Conservation (phyloP, 345 rosid species). For the Trapa bicornis region DNA sequence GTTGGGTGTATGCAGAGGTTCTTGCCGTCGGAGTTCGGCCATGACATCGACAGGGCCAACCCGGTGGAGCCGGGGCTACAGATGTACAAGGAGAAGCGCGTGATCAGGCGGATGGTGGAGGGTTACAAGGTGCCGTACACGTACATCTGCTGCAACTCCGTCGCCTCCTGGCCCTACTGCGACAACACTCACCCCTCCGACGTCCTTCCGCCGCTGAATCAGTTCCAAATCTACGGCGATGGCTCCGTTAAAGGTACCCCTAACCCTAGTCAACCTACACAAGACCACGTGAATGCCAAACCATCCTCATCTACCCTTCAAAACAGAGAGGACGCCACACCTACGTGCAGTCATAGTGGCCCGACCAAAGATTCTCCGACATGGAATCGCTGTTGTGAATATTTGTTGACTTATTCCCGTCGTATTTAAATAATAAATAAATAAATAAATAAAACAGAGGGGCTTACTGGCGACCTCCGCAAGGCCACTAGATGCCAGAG, state of each 20-base stretch:
- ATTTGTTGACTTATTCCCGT: no score
- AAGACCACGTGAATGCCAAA: no score
- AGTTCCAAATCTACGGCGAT: conserved; percentile 53
- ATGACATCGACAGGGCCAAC: conserved; percentile 46
- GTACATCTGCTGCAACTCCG: conserved; percentile 63
- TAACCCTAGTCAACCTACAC: no score
- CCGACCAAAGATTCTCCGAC: no score
- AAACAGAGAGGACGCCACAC: no score
- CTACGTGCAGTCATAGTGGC: no score
- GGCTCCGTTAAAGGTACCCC: conserved; percentile 48
- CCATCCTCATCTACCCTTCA: no score
- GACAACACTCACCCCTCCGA: conserved; percentile 53
- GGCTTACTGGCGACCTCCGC: no score
- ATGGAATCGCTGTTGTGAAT: no score
- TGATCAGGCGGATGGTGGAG: conserved; percentile 30
- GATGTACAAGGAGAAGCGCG: conserved; percentile 49
- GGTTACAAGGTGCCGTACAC: conserved; percentile 33
- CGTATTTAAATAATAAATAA: no score
- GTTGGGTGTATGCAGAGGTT: conserved; percentile 30
- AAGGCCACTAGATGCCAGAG: no score
- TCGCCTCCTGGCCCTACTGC: conserved; percentile 71
- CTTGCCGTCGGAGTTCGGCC: conserved; percentile 69
- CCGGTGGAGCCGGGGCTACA: conserved; percentile 53
- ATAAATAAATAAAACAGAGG: no score
- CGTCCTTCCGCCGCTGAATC: conserved; percentile 51